Conservation (phyloP, 2,329 filamentous ascomycete species). For the Talaromyces sp. region DNA sequence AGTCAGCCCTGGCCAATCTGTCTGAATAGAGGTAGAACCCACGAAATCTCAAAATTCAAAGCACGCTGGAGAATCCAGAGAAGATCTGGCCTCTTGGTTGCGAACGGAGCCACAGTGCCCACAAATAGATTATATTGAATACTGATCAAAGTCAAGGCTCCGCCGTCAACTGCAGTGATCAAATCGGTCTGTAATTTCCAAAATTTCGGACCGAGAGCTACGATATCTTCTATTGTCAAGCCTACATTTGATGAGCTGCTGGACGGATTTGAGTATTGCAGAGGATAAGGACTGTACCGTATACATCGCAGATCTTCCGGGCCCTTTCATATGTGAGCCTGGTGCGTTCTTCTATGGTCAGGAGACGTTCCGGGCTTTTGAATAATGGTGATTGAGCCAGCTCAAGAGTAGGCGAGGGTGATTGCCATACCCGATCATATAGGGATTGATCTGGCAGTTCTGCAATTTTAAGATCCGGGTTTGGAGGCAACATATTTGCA, state of each 20-base stretch:
- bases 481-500: conserved; percentile 1
- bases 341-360: background rate
- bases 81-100: conserved; percentile 18
- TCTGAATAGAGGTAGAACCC: conserved; percentile 2
- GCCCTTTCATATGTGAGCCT: background rate
- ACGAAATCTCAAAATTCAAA: conserved; percentile 24
- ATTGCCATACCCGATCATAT: background rate
- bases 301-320: background rate
- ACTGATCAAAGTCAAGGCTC: conserved; percentile 61
- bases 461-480: background rate
- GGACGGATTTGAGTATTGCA: background rate
- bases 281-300: background rate
- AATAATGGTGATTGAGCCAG: background rate
- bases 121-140: conserved; percentile 24
- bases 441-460: background rate
- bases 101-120: conserved; percentile 23
- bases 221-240: conserved; percentile 13
- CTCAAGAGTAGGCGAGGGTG: background rate
- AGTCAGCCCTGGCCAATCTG: background rate
- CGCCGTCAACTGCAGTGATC: conserved; percentile 85
- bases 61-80: conserved; percentile 20
- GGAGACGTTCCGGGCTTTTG: background rate
- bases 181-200: conserved; percentile 13
- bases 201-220: conserved; percentile 16
- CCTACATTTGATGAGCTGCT: background rate